Percentiles rank a stretch among this genome's conserved stretches.
Conservation (phyloP, 2,329 filamentous ascomycete genomes). For the Aspergillus flavus region DNA sequence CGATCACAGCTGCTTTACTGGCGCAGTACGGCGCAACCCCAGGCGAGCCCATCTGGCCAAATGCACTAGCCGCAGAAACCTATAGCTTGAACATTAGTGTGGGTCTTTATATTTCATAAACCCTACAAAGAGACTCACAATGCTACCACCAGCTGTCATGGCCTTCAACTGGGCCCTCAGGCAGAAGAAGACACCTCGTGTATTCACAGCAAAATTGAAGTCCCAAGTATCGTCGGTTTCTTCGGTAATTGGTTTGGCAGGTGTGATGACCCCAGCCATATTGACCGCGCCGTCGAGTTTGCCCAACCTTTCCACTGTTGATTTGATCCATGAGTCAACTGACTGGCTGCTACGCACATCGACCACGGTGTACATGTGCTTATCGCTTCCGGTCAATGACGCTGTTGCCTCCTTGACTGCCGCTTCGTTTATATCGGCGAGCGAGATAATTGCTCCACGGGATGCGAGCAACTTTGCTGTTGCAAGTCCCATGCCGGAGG, state of each 20-base stretch:
- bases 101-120: accelerated
- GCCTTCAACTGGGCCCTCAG: conserved; percentile 20
- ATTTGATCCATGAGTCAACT: conserved; percentile 3
- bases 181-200: conserved; percentile 21
- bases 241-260: neutral
- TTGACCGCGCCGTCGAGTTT: conserved; percentile 6
- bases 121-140: conserved; percentile 36
- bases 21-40: conserved; percentile 41
- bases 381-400: neutral
- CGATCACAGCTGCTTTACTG: conserved; percentile 49
- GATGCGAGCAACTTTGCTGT: conserved; percentile 5
- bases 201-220: conserved; percentile 14
- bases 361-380: neutral
- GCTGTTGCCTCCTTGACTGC: neutral
- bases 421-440: neutral
- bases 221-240: neutral
- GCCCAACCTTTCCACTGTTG: neutral
- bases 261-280: conserved; percentile 2
- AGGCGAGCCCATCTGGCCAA: neutral
- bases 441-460: neutral
- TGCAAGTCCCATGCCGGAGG: conserved; percentile 8
- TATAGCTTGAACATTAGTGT: neutral
- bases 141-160: conserved; percentile 26
- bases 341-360: neutral
- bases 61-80: conserved; percentile 1